Evolutionary conservation across 345 rosid genomes (phyloP).

Genomic region (Ceriops tagal): DNA sequence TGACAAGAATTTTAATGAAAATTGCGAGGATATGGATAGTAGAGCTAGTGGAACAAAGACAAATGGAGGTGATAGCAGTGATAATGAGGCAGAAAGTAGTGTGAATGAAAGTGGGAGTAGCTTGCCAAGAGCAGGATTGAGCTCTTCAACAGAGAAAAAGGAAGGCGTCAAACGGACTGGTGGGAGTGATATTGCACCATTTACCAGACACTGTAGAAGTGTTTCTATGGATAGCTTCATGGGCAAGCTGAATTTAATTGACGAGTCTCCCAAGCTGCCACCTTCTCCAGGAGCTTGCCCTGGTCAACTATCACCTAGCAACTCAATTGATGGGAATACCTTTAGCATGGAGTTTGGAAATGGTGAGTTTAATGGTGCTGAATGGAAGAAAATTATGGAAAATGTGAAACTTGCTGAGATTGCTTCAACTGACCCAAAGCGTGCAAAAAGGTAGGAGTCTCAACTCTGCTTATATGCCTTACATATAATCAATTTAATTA

Average conservation of each 20-base stretch:
- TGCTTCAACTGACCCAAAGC: conserved; percentile 82
- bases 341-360: conserved; percentile 87
- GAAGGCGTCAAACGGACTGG: conserved; percentile 81
- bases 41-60: conserved; percentile 91
- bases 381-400: conserved; percentile 88
- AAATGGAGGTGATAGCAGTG: conserved; percentile 79
- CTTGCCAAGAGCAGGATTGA: conserved; percentile 38
- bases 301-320: conserved; percentile 62
- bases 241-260: conserved; percentile 67
- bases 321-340: conserved; percentile 63
- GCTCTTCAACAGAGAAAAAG: conserved; percentile 49
- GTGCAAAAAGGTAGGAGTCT: conserved; percentile 67
- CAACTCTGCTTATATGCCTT: not conserved
- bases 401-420: conserved; percentile 94
- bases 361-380: conserved; percentile 82
- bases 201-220: conserved; percentile 78
- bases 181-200: conserved; percentile 65
- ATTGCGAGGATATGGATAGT: conserved; percentile 82
- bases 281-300: conserved; percentile 69
- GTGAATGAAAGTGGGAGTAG: conserved; percentile 61
- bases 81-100: conserved; percentile 91
- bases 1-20: conserved; percentile 63
- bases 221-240: conserved; percentile 94
- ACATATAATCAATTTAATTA: not conserved
- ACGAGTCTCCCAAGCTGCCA: conserved; percentile 71